Percentiles rank a stretch among this genome's conserved stretches.
Evolutionary conservation across 2,329 filamentous ascomycete genomes (phyloP).

Genomic region (Ceratocystis diversiconidia): DNA sequence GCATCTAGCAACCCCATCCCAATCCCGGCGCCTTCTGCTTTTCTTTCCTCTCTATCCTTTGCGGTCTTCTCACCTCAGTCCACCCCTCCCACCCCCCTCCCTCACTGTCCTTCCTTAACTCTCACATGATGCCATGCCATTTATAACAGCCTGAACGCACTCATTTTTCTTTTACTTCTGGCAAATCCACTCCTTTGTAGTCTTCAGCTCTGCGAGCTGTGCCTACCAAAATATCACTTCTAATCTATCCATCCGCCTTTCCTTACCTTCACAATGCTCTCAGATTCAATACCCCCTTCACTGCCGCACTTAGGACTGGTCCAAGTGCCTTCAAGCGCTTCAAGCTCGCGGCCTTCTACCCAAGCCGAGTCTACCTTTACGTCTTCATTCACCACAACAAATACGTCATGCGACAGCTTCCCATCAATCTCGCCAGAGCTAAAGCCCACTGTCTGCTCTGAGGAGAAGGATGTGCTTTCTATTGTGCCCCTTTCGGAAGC

Average conservation of each 20-base stretch:
- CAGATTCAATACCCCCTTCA: background rate
- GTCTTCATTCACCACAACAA: background rate
- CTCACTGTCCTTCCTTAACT: background rate
- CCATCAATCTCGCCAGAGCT: background rate
- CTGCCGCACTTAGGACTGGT: background rate
- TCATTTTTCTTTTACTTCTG: background rate
- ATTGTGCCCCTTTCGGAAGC: background rate
- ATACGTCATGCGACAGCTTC: background rate
- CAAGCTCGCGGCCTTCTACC: slow-evolving; percentile 9
- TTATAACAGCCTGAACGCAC: background rate
- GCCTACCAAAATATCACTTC: background rate
- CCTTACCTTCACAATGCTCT: background rate
- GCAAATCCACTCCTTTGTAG: slow-evolving; percentile 1
- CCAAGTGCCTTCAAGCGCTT: background rate
- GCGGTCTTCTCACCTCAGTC: background rate
- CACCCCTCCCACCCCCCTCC: background rate
- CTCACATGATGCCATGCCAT: slow-evolving; percentile 6
- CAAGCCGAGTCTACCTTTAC: slow-evolving; percentile 8
- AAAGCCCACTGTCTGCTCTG: background rate
- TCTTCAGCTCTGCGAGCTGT: slow-evolving; percentile 4
- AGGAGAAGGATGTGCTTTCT: background rate
- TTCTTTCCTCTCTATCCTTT: background rate
- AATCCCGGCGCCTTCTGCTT: background rate
- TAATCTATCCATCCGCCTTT: background rate
- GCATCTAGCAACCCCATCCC: background rate